Base-by-base conservation (phyloP, 2,329 filamentous ascomycete species). In the Exserohilum turcica region DNA sequence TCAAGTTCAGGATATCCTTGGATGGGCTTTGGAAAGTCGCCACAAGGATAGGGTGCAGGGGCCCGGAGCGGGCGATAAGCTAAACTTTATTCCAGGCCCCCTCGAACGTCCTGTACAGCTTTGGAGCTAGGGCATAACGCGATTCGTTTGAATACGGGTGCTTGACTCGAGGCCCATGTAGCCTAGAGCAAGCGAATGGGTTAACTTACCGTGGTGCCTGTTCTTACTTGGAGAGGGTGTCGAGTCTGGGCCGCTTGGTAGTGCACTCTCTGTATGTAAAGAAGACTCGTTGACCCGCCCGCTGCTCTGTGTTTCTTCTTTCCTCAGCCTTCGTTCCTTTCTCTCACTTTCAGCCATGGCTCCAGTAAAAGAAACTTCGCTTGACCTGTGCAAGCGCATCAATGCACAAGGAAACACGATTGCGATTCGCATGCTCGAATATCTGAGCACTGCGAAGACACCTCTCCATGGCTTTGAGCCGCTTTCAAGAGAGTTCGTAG, bases 401-500 rank as follows among this genome's bases (percentile, higher is more conserved):
- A 87, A 85, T 2, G 74, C 79, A 43, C 78, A 85, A 21, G 80
- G 70, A 38, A 73, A 73, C 49, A 65, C 61, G 56, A 86, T 89
- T 60, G 83, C 86, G 51, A 72, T 76, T 66, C 71, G 76, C 68
- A 57, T 70, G 71, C 54, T 73, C 58, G 45, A 77, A 65, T 70
- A 65, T 67, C 54, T 72, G 64, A 59, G 68, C 66, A 54, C 72
- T 48, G 44, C 68, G 21, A 72, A 64, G 68, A 57, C 67, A 68
- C 61, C 61, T 64, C 57, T 76, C 66, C 63, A 70, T 58, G 54
- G 77, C 66, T 56, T 78, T 68, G 80, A 83, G 53, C 75, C 79
- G 21, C 78, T 90, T 16, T 85, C 86, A 8, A 80, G 82, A 56
- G 85, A 87, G 59, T 88, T 89, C 65, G 80, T 90, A 52, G 86